phyloP scores from a whole-genome alignment of 306 rosid species.

The Carpinus fangiana region DNA sequence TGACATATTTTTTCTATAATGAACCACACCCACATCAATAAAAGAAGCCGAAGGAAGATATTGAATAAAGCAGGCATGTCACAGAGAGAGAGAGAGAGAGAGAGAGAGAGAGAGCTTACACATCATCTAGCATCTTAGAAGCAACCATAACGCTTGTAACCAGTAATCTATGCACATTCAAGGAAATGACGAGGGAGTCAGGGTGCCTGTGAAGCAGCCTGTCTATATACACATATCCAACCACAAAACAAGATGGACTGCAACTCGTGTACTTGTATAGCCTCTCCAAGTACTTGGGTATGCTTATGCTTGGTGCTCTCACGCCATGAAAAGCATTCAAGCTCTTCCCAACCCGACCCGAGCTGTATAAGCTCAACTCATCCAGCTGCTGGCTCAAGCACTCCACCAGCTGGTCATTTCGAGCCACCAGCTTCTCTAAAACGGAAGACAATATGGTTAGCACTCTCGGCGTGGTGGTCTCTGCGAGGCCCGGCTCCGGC shows the following conservation, averaged over 20 bases:
- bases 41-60: neutral
- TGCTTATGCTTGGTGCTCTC: conserved; percentile 79
- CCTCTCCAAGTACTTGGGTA: conserved; percentile 91
- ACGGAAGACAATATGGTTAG: conserved; percentile 61
- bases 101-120: conserved; percentile 50
- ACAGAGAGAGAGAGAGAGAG: neutral
- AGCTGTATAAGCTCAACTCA: conserved; percentile 27
- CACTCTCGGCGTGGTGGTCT: conserved; percentile 64
- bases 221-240: conserved; percentile 83
- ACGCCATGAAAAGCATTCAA: conserved; percentile 76
- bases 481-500: conserved; percentile 42
- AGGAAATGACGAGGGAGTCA: conserved; percentile 73
- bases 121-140: conserved; percentile 93
- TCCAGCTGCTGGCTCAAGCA: conserved; percentile 39
- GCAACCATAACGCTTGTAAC: conserved; percentile 85
- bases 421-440: conserved; percentile 65
- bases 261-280: conserved; percentile 82
- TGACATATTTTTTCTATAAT: no score
- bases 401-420: conserved; percentile 56
- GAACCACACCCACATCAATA: neutral
- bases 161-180: conserved; percentile 80
- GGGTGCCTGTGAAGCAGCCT: conserved; percentile 75
- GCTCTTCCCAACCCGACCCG: conserved; percentile 48
- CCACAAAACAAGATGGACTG: conserved; percentile 94
- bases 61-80: neutral